Evolutionary conservation across 805 yeast genomes (phyloP).

Genomic region (Deakozyma indianensis): DNA sequence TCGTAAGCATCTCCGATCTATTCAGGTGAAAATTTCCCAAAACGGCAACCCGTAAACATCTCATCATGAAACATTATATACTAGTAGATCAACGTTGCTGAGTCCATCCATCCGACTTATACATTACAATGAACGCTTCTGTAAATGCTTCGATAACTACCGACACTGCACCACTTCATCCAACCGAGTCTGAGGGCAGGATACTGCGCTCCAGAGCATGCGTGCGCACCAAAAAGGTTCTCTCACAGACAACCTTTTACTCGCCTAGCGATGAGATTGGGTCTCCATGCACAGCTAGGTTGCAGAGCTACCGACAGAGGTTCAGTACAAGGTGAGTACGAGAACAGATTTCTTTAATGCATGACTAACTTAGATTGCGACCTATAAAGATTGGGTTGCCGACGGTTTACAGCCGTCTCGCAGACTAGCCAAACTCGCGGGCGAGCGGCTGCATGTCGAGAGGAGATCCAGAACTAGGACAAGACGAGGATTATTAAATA

Average conservation of each 20-base stretch:
- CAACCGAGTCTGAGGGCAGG: not conserved
- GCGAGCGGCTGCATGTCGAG: too few relatives aligned
- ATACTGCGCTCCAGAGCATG: not conserved
- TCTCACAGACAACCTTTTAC: not conserved
- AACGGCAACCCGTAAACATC: too few relatives aligned
- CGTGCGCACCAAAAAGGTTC: not conserved
- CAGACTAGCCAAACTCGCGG: too few relatives aligned
- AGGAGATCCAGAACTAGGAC: too few relatives aligned
- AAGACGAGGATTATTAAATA: too few relatives aligned
- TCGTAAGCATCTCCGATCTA: too few relatives aligned
- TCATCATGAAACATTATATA: too few relatives aligned
- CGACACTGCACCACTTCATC: not conserved
- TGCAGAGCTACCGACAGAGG: not conserved
- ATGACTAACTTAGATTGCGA: not conserved
- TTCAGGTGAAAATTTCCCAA: too few relatives aligned
- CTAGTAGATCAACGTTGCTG: too few relatives aligned
- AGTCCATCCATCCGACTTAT: too few relatives aligned
- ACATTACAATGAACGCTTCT: too few relatives aligned
- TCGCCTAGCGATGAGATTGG: constrained; percentile 1
- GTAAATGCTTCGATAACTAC: too few relatives aligned
- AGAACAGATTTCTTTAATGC: not conserved
- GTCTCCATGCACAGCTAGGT: constrained; percentile 3
- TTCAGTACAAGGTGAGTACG: not conserved
- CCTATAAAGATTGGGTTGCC: not conserved
- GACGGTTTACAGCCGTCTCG: not conserved